Evolutionary conservation across 306 rosid genomes (phyloP), one percentile per base, ranked within the genome.

Genomic region (Cicer judaicum): DNA sequence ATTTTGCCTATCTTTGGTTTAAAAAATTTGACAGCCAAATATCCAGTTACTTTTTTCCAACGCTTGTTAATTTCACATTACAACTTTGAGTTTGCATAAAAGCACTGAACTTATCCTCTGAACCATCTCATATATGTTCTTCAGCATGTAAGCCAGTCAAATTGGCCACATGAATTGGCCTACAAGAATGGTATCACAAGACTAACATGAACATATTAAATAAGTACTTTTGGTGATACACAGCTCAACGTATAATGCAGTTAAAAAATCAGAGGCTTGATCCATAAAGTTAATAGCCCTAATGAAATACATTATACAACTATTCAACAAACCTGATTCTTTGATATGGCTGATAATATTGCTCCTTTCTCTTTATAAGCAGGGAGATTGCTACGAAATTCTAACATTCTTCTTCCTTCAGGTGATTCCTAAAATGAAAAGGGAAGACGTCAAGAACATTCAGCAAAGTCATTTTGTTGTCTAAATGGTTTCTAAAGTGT

Each of bases 351-450:
- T 60, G 89, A 71, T 78, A 94, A 80, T 77, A 94, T 72, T 50
- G 90, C 78, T 81, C 86, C 96, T 93, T 86, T 90, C 87, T 87
- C 89, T 77, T 86, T 87, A 84, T 88, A 94, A 44, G 91, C 93
- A 68, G 97, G 97, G 78, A 94, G 99, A 78, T 80, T 81, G 62
- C 85, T 80, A 66, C 99, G 93, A 78, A 94, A 89, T 81, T 90
- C 90, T 78, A 90, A 84, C 72, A 94, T 85, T 81, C 72, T 85
- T 54, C 81, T 89, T 75, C 99, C 99, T 78, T 92, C 96, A 16
- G 61, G 57, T 76, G 97, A 90, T 72, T 88, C 90, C 99, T 94
- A 79, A 75, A 68, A 80, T 46, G 67, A 60, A 67, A 68, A 75
- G 64, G 41, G 44, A 74, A 54, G 52, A 74, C 57, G 71, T 71